phyloP scores from a whole-genome alignment of 805 yeast species.

The Candida golubevii region DNA sequence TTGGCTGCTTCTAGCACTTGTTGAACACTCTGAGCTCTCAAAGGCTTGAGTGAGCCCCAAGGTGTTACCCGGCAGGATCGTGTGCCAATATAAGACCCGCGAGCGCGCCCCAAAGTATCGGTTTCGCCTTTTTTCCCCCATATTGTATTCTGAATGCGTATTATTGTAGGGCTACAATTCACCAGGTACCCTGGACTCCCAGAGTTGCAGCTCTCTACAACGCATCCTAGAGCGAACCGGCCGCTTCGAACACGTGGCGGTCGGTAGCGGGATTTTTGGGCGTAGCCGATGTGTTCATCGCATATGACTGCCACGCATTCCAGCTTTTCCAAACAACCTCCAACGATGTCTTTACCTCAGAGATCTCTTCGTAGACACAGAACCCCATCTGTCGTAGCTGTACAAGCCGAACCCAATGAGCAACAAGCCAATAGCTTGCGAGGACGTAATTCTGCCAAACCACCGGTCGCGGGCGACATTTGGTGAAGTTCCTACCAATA shows the following conservation, averaged over 20 bases:
- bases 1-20: too few relatives aligned
- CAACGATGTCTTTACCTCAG: neutral
- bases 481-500: conserved; percentile 25
- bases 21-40: too few relatives aligned
- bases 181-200: conserved; percentile 21
- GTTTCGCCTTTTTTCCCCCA: conserved; percentile 17
- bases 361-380: conserved; percentile 8
- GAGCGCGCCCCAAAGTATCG: neutral
- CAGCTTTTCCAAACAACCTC: conserved; percentile 38
- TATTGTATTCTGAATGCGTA: conserved; percentile 46
- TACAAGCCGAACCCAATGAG: conserved; percentile 55
- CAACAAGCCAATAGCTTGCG: conserved; percentile 47
- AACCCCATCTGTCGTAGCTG: conserved; percentile 63
- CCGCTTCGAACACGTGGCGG: conserved; percentile 16
- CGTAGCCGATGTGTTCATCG: conserved; percentile 22
- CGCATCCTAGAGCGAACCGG: conserved; percentile 44
- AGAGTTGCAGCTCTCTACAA: conserved; percentile 48
- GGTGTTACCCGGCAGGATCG: conserved; percentile 23
- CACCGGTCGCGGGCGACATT: conserved; percentile 25
- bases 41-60: too few relatives aligned
- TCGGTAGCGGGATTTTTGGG: conserved; percentile 42
- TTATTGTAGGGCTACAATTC: conserved; percentile 46
- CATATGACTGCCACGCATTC: conserved; percentile 34
- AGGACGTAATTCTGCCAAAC: conserved; percentile 36
- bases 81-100: conserved; percentile 10